A percentile compares a stretch with the other conserved stretches of the same genome.
These are phyloP conservation scores for Cenchrus fungigraminus DNA, from an alignment of 176 grass and related monocot genomes.

Conservation along the genomic window DNA sequence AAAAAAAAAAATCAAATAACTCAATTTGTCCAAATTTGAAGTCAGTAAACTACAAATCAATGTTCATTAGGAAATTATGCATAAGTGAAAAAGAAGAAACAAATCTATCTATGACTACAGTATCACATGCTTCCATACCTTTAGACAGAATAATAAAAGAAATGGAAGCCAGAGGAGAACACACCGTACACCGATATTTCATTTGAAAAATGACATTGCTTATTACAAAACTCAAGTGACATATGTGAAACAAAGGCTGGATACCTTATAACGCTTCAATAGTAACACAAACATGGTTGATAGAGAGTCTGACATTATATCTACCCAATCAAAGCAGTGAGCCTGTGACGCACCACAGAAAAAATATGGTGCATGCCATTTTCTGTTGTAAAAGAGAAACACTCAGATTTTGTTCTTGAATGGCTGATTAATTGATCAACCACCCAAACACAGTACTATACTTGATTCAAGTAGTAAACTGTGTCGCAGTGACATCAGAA, in stretches of 20 bases:
- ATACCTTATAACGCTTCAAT: background rate
- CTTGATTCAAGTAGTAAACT: no score
- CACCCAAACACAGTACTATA: no score
- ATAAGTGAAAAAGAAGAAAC: background rate
- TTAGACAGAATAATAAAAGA: constrained; percentile 10
- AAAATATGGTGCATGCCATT: background rate
- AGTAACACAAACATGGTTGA: background rate
- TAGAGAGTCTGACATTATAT: background rate
- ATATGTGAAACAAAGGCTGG: constrained; percentile 17
- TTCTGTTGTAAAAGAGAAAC: background rate
- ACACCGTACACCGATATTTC: background rate
- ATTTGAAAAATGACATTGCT: constrained; percentile 6
- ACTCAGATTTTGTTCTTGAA: no score
- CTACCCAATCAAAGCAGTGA: background rate
- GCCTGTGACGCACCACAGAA: background rate
- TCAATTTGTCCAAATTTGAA: background rate
- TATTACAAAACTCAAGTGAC: background rate
- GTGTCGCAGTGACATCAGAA: no score
- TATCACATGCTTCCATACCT: background rate
- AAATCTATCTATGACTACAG: background rate
- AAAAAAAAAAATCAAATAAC: background rate
- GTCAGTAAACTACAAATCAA: background rate
- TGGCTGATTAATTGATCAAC: no score
- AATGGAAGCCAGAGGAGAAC: background rate
- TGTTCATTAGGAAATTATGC: background rate